These are phyloP conservation scores for Ustilago hordei DNA, from an alignment of 1,284 basidiomycete genomes.

Conservation along the genomic window DNA sequence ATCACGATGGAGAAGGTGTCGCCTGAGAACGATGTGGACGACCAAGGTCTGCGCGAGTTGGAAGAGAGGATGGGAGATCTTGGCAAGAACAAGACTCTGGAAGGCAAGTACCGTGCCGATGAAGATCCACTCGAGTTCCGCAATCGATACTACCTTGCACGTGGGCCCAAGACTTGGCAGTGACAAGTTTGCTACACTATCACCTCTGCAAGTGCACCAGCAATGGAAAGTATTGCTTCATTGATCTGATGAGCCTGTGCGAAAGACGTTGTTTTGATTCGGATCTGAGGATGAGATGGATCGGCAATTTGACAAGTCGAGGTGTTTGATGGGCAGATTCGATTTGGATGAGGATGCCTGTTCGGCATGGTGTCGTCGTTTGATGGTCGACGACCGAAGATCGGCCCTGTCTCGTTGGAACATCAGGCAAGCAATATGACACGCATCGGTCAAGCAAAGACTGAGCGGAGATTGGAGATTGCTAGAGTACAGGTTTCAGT, in stretches of 20 bases:
- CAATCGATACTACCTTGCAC: slow-evolving; percentile 53
- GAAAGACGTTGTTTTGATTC: too few relatives aligned
- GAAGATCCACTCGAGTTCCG: slow-evolving; percentile 59
- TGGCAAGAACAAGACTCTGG: slow-evolving; percentile 48
- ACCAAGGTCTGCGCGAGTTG: slow-evolving; percentile 33
- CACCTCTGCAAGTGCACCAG: neutral
- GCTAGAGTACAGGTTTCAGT: neutral
- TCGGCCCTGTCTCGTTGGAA: neutral
- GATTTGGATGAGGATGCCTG: too few relatives aligned
- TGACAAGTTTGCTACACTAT: neutral
- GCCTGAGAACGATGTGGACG: slow-evolving; percentile 40
- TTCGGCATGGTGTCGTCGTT: too few relatives aligned
- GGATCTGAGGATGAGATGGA: too few relatives aligned
- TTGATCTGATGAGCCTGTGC: too few relatives aligned
- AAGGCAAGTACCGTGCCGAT: slow-evolving; percentile 48
- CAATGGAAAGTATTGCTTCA: neutral
- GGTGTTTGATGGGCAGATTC: neutral
- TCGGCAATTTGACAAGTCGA: neutral
- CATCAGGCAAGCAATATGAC: neutral
- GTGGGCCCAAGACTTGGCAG: slow-evolving; percentile 19
- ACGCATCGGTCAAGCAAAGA: slow-evolving; percentile 1
- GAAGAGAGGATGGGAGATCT: slow-evolving; percentile 40
- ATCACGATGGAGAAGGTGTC: slow-evolving; percentile 63
- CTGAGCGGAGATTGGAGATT: neutral
- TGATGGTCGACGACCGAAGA: neutral